These are phyloP conservation scores for Plantago coronopus DNA, from an alignment of 305 asterid genomes.

Conservation along the genomic window DNA sequence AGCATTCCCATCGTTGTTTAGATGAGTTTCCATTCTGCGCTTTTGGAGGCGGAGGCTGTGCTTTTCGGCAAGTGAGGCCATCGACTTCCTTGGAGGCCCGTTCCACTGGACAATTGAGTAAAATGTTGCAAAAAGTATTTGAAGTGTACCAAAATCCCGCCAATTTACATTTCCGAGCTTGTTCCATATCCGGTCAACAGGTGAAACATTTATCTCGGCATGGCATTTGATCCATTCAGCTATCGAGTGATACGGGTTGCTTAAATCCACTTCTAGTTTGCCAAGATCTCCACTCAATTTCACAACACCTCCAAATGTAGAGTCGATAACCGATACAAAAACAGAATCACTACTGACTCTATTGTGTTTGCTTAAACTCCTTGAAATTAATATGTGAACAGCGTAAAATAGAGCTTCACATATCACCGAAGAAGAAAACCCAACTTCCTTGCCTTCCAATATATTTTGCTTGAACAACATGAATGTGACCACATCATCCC, in stretches of 20 bases:
- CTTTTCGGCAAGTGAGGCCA: constrained; percentile 60
- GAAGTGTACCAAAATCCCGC: constrained; percentile 74
- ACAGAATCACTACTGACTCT: constrained; percentile 44
- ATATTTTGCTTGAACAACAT: constrained; percentile 50
- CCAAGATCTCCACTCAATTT: constrained; percentile 68
- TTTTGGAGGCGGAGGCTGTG: constrained; percentile 72
- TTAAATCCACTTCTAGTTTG: constrained; percentile 54
- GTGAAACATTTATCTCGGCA: constrained; percentile 57
- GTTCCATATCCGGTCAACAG: constrained; percentile 69
- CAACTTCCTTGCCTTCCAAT: constrained; percentile 32
- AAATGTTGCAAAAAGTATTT: constrained; percentile 58
- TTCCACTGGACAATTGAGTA: constrained; percentile 57
- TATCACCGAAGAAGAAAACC: constrained; percentile 36
- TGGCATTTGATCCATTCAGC: constrained; percentile 66
- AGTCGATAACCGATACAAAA: constrained; percentile 53
- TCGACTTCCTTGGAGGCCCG: constrained; percentile 75
- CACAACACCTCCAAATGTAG: constrained; percentile 65
- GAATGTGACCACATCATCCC: constrained; percentile 63
- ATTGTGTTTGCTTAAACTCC: constrained; percentile 48
- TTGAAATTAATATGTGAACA: constrained; percentile 51
- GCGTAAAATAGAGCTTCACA: constrained; percentile 81
- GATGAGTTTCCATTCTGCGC: constrained; percentile 51
- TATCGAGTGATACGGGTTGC: constrained; percentile 55
- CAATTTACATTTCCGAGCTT: constrained; percentile 81
- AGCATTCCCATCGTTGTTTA: constrained; percentile 32